These are phyloP conservation scores for Galeopsis tetrahit DNA, from an alignment of 257 asterid genomes.

Conservation along the genomic window DNA sequence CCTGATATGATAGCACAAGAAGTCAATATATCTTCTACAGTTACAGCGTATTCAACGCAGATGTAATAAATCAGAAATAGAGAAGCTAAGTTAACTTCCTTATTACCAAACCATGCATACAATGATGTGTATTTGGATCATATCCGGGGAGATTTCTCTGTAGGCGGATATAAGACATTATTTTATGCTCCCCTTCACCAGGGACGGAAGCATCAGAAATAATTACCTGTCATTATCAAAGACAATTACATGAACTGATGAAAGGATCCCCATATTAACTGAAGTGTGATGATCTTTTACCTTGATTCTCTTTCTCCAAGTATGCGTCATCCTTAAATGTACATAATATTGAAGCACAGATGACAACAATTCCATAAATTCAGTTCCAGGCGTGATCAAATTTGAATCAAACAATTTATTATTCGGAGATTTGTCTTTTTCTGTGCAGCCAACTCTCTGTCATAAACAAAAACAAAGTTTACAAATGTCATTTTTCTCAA, in stretches of 20 bases:
- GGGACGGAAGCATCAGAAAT: slow-evolving; percentile 84
- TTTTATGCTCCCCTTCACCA: slow-evolving; percentile 85
- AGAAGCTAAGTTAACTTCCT: slow-evolving; percentile 18
- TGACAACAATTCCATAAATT: slow-evolving; percentile 64
- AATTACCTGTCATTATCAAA: slow-evolving; percentile 54
- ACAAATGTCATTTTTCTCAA: neutral
- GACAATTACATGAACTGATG: slow-evolving; percentile 13
- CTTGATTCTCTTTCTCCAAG: slow-evolving; percentile 69
- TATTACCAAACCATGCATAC: slow-evolving; percentile 76
- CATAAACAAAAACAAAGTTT: slow-evolving; percentile 22
- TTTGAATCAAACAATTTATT: slow-evolving; percentile 58
- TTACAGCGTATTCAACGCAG: slow-evolving; percentile 17
- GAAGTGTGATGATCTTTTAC: slow-evolving; percentile 37
- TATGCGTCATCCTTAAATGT: slow-evolving; percentile 51
- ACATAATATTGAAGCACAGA: slow-evolving; percentile 59
- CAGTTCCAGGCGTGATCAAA: slow-evolving; percentile 78
- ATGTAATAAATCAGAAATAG: slow-evolving; percentile 4
- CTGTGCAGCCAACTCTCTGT: neutral
- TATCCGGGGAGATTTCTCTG: slow-evolving; percentile 75
- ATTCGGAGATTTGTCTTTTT: slow-evolving; percentile 25
- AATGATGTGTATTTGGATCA: slow-evolving; percentile 77
- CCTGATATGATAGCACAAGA: slow-evolving; percentile 40
- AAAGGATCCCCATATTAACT: slow-evolving; percentile 14
- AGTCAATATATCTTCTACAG: slow-evolving; percentile 11
- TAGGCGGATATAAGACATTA: slow-evolving; percentile 75